Conservation (phyloP, 1,284 basidiomycete genomes). For the Mycena sp. region DNA sequence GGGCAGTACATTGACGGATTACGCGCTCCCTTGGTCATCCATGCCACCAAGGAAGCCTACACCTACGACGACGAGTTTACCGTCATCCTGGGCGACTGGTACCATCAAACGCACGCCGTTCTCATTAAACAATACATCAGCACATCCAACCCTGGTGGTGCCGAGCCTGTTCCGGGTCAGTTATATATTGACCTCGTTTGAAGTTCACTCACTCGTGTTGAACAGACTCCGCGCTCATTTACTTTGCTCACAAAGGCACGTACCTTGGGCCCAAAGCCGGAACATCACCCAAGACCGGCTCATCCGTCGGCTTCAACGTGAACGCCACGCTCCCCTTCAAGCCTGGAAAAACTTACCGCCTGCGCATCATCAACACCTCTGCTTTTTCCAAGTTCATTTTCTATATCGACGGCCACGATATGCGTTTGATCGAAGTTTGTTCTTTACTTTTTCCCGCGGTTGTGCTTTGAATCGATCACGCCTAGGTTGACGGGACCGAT, state of each 20-base stretch:
- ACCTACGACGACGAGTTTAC: conserved; percentile 94
- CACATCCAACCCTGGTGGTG: conserved; percentile 81
- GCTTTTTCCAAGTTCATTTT: conserved; percentile 83
- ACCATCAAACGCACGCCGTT: conserved; percentile 76
- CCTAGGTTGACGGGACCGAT: conserved; percentile 87
- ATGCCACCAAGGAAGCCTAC: conserved; percentile 68
- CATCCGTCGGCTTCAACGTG: conserved; percentile 83
- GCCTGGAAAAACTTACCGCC: conserved; percentile 82
- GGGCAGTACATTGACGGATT: conserved; percentile 93
- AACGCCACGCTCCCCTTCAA: conserved; percentile 88
- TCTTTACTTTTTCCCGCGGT: too few relatives aligned
- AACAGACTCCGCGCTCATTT: conserved; percentile 85
- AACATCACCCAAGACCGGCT: conserved; percentile 55
- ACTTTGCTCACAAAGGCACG: conserved; percentile 79
- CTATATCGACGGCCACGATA: conserved; percentile 92
- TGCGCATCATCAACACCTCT: conserved; percentile 82
- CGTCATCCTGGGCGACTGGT: conserved; percentile 88
- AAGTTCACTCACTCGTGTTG: background rate
- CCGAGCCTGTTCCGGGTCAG: conserved; percentile 86
- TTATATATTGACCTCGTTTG: background rate
- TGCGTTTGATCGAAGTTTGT: conserved; percentile 88
- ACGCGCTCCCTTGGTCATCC: conserved; percentile 81
- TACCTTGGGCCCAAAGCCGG: conserved; percentile 74
- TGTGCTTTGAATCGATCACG: too few relatives aligned
- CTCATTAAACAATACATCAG: conserved; percentile 80